Conservation (phyloP, 2,329 filamentous ascomycete genomes). For the Ceratocystis smalleyi region DNA sequence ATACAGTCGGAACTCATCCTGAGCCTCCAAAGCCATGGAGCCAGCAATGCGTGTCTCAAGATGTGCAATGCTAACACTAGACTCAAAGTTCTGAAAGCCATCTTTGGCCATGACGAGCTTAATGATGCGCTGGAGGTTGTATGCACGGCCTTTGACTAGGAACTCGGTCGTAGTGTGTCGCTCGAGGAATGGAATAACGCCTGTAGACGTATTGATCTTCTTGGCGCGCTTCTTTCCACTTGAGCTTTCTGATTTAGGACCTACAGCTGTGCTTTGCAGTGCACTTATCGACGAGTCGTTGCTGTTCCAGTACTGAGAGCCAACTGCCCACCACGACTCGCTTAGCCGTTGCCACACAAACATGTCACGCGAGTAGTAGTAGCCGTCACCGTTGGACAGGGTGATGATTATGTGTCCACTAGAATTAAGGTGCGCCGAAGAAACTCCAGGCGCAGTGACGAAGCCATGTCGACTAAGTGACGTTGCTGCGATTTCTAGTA, state of each 20-base stretch:
- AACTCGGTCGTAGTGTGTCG: slow-evolving; percentile 90
- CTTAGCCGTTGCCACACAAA: slow-evolving; percentile 90
- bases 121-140: slow-evolving; percentile 78
- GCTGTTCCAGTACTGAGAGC: slow-evolving; percentile 97
- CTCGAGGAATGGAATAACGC: slow-evolving; percentile 84
- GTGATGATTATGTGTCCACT: slow-evolving; percentile 77
- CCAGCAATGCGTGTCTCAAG: slow-evolving; percentile 89
- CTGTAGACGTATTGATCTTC: slow-evolving; percentile 58
- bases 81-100: slow-evolving; percentile 84
- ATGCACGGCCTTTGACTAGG: slow-evolving; percentile 77
- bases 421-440: slow-evolving; percentile 81
- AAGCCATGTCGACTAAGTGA: slow-evolving; percentile 60
- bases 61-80: slow-evolving; percentile 80
- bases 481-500: slow-evolving; percentile 72
- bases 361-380: slow-evolving; percentile 72
- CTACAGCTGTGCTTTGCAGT: slow-evolving; percentile 54
- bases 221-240: slow-evolving; percentile 32
- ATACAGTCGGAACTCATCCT: slow-evolving; percentile 86
- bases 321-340: slow-evolving; percentile 95
- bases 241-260: slow-evolving; percentile 30
- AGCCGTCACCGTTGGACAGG: slow-evolving; percentile 87
- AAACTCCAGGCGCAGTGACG: slow-evolving; percentile 67
- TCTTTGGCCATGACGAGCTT: slow-evolving; percentile 77
- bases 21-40: slow-evolving; percentile 66
- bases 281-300: slow-evolving; percentile 80